These are phyloP conservation scores for Beauveria brongniartii DNA, from an alignment of 2,329 filamentous ascomycete genomes.

Conservation along the genomic window DNA sequence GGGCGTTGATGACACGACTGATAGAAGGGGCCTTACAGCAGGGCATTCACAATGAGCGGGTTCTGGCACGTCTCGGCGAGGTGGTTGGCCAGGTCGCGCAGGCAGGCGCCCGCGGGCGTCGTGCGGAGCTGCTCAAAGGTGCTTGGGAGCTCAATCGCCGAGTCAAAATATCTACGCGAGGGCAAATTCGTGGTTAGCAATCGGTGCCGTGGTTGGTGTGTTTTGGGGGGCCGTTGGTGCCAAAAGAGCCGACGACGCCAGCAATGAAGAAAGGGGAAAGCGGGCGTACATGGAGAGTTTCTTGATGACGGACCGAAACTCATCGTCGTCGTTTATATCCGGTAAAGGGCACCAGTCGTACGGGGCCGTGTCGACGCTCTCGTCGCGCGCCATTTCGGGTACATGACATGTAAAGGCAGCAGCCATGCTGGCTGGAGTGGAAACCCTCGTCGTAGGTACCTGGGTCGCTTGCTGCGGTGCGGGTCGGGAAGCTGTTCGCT, in stretches of 20 bases:
- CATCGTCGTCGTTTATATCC: conserved; percentile 48
- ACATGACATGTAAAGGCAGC: neutral
- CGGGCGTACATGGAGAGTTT: conserved; percentile 53
- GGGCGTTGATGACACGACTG: neutral
- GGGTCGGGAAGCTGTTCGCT: neutral
- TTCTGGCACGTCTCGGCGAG: conserved; percentile 57
- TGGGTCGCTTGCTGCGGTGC: neutral
- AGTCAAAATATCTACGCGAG: conserved; percentile 47
- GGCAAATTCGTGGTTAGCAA: neutral
- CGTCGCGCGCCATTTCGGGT: conserved; percentile 3
- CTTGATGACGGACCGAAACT: conserved; percentile 56
- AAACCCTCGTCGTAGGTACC: neutral
- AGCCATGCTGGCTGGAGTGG: neutral
- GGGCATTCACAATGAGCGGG: conserved; percentile 61
- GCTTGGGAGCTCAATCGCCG: conserved; percentile 55
- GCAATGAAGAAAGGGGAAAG: neutral
- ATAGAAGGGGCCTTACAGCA: conserved; percentile 50
- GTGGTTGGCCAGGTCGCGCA: conserved; percentile 54
- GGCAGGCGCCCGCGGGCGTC: conserved; percentile 51
- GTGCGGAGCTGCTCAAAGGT: conserved; percentile 68
- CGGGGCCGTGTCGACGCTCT: conserved; percentile 13
- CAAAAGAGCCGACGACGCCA: too few relatives aligned
- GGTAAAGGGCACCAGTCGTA: conserved; percentile 36
- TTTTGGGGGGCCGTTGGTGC: too few relatives aligned
- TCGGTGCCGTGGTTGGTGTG: too few relatives aligned